These are phyloP conservation scores for Nitzschia sp. DNA, from an alignment of 108 stramenopile species.

Conservation along the genomic window DNA sequence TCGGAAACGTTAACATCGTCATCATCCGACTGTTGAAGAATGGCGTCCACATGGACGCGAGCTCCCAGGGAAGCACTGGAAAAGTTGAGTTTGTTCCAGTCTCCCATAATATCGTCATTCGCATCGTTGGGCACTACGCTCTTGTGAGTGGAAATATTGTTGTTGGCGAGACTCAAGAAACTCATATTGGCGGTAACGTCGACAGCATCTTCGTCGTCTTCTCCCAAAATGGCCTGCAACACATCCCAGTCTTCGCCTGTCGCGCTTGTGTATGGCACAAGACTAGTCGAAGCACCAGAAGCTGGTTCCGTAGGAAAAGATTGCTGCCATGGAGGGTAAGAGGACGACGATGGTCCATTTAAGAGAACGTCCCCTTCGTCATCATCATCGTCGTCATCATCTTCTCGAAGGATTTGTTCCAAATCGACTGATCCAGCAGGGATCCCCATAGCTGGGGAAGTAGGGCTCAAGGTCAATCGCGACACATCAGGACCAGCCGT, in stretches of 20 bases:
- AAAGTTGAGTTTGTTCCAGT: not conserved
- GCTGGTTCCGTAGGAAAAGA: constrained; percentile 6
- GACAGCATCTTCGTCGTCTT: constrained; percentile 60
- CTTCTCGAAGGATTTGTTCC: constrained; percentile 75
- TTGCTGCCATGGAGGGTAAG: constrained; percentile 1
- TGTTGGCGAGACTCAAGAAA: not conserved
- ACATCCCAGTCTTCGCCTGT: constrained; percentile 55
- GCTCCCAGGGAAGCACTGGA: not conserved
- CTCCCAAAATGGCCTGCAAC: constrained; percentile 65
- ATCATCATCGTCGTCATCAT: constrained; percentile 62
- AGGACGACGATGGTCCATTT: not conserved
- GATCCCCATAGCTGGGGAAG: not conserved
- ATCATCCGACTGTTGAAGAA: constrained; percentile 35
- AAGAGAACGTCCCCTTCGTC: constrained; percentile 13
- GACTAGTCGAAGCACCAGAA: not conserved
- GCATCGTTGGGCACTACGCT: not conserved
- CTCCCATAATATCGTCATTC: not conserved
- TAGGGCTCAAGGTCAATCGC: constrained; percentile 3
- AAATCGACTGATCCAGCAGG: constrained; percentile 47
- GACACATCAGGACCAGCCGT: not conserved
- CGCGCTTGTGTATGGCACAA: not conserved
- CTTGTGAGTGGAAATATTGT: not conserved
- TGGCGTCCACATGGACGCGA: constrained; percentile 13
- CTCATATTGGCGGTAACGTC: constrained; percentile 10
- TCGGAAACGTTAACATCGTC: constrained; percentile 1